Evolutionary conservation across 2,329 filamentous ascomycete genomes (phyloP), one percentile per base, ranked within the genome.

Genomic region (Ophiostoma australiae): DNA sequence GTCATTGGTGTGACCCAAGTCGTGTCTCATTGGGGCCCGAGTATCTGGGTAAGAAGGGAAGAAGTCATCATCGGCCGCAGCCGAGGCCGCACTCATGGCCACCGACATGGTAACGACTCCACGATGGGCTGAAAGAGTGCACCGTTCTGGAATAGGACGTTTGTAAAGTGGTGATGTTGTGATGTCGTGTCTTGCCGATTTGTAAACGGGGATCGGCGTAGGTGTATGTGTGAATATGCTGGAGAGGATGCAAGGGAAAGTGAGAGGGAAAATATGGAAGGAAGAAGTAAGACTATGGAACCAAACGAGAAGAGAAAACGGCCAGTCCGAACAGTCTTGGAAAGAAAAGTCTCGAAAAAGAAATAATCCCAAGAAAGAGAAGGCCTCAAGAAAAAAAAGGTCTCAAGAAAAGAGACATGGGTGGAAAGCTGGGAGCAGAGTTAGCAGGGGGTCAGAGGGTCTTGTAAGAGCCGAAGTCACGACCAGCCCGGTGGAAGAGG

Each of bases 101-200:
- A 65, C 71, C 10, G 69, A 35, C 71, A 72, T 72, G 69, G 61
- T 55, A 48, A n/a, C 10, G 44, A 48, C 44, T n/a, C 44, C 44
- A 48, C 44, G 44, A 48, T 48, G 44, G 44, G 44, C 44, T 48
- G 44, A n/a, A 31, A 31, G 27, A 31, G 27, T 31, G 27, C 27
- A 31, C 27, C 27, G 27, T 1, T 31, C 27, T 31, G 27, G 27
- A 39, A 39, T 10, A 10, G 37, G 37, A 39, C 13, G 10, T 39
- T 10, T 48, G 17, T n/a, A 48, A 20, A 20, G 44, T n/a, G 6
- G 20, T n/a, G 17, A 20, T 48, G 17, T 6, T 48, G 20, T 48
- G 17, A 1, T 44, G 15, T 44, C 11, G 15, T 44, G 41, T 39
- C 2, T 3, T 44, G 5, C 15, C 17, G 5, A 4, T 3, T 17